These are phyloP conservation scores for Bruguiera parviflora DNA, from an alignment of 345 rosid genomes.

Conservation along the genomic window DNA sequence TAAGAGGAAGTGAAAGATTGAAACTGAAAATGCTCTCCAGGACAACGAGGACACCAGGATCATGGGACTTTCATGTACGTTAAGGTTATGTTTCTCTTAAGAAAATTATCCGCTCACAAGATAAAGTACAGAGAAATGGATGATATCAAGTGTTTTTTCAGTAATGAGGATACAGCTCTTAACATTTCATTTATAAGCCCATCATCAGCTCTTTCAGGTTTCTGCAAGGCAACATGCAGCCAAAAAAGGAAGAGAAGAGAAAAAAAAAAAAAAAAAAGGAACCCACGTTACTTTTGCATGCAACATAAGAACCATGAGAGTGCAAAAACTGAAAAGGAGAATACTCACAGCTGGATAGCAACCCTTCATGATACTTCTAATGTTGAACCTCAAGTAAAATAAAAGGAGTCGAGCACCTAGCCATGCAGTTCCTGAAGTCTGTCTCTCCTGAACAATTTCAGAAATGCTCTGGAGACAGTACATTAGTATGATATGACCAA, in stretches of 20 bases:
- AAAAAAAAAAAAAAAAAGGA: neutral
- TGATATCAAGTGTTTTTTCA: neutral
- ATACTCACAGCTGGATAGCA: slow-evolving; percentile 78
- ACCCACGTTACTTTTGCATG: neutral
- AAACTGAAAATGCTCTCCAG: slow-evolving; percentile 80
- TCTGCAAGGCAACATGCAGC: slow-evolving; percentile 44
- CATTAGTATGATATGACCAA: neutral
- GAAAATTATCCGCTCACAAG: neutral
- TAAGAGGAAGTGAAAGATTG: slow-evolving; percentile 77
- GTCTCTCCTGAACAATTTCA: slow-evolving; percentile 52
- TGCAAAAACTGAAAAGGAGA: slow-evolving; percentile 2
- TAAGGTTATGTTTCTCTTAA: slow-evolving; percentile 37
- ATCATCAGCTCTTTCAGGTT: slow-evolving; percentile 64
- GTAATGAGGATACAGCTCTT: slow-evolving; percentile 76
- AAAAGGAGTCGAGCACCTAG: slow-evolving; percentile 67
- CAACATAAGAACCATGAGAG: slow-evolving; percentile 1
- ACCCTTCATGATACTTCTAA: slow-evolving; percentile 50
- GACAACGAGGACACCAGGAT: slow-evolving; percentile 76
- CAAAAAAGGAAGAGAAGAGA: neutral
- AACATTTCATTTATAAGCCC: slow-evolving; percentile 78
- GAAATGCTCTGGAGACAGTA: neutral
- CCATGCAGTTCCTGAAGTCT: slow-evolving; percentile 47
- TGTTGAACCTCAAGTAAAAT: slow-evolving; percentile 51
- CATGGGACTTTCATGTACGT: slow-evolving; percentile 53
- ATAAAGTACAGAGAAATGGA: neutral